Evolutionary conservation across 2,329 filamentous ascomycete genomes (phyloP).

Genomic region (Alternaria tenuissima): DNA sequence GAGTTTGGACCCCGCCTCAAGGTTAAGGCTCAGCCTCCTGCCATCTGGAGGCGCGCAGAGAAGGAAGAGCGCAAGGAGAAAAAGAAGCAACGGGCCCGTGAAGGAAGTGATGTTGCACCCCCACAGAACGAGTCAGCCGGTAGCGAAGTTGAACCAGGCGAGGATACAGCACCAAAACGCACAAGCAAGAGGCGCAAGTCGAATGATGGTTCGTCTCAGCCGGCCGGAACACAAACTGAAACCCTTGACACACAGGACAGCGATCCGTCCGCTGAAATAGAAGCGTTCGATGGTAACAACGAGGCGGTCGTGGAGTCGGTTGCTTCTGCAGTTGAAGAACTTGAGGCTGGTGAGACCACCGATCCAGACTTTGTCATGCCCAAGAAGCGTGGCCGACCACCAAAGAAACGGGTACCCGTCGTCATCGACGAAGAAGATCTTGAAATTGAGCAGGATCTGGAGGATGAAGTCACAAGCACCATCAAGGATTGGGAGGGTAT

Average conservation of each 20-base stretch:
- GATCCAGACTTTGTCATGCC: conserved; percentile 36
- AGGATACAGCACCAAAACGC: conserved; percentile 19
- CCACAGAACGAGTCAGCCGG: conserved; percentile 9
- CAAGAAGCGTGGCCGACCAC: conserved; percentile 50
- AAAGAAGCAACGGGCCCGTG: conserved; percentile 25
- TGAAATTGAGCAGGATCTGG: conserved; percentile 56
- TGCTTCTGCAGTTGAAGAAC: conserved; percentile 30
- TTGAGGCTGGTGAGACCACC: conserved; percentile 19
- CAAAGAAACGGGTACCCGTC: conserved; percentile 43
- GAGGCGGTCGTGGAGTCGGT: conserved; percentile 33
- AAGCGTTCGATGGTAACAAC: conserved; percentile 32
- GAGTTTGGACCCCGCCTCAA: conserved; percentile 73
- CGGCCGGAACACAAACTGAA: conserved; percentile 12
- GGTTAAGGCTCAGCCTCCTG: conserved; percentile 72
- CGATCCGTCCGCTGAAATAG: conserved; percentile 21
- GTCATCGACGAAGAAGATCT: conserved; percentile 57
- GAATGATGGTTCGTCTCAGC: conserved; percentile 27
- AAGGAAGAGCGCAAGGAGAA: conserved; percentile 51
- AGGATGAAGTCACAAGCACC: conserved; percentile 54
- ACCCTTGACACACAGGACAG: conserved; percentile 11
- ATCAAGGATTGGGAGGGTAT: conserved; percentile 42
- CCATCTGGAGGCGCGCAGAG: conserved; percentile 73
- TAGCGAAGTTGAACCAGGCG: conserved; percentile 19
- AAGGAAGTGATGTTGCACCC: conserved; percentile 20
- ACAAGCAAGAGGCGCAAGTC: conserved; percentile 38